Base-by-base conservation (phyloP, 2,329 filamentous ascomycete species). In the Chaetomium olivaceum region DNA sequence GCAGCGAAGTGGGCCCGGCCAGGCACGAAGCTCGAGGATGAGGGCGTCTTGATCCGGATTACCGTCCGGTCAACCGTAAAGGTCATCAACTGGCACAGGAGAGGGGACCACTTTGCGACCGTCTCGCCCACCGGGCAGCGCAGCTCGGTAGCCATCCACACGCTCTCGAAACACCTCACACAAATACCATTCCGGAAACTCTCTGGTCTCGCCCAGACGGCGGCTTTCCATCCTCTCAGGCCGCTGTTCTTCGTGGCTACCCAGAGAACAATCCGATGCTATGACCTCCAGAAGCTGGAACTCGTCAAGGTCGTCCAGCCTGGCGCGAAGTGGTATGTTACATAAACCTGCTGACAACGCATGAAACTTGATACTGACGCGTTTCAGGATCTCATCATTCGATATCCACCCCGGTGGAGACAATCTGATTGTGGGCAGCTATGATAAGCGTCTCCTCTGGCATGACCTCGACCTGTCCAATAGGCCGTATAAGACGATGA, bases 191-290 rank as follows among this genome's bases (percentile, higher is more conserved):
- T 99, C 87, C 90, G 92, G 67, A 84, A 83, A 62, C 78, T 87
- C 33, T 88, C 92, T 57, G 92, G 90, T 57, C 83, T 91, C 63
- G 85, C 93, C 1, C 94, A 98, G 78, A 90, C 91, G 1, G 93
- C 93, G 4, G 92, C 93, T 71, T 99, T 99, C 85, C 96, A 99
- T 77, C 95, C 95, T 1, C 91, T 89, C 50, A 90, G 93, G 71
- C 93, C 95, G 0, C 87, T 97, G 58, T 93, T 99, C 81, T 98
- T 98, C 75, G 92, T 99, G 63, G 95, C 95, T 3, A 98, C 96
- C 12, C 93, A 97, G 78, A 91, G 94, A 72, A 90, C 91, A 65
- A 93, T 99, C 74, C 91, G 95, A 64, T 91, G 91, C 74, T 99
- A 99, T 80, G 95, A 99, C 77, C 85, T 99, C 55, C 91, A 94